phyloP scores from a whole-genome alignment of 2,329 filamentous ascomycete genomes.

The Ophiocordyceps unilateralis region DNA sequence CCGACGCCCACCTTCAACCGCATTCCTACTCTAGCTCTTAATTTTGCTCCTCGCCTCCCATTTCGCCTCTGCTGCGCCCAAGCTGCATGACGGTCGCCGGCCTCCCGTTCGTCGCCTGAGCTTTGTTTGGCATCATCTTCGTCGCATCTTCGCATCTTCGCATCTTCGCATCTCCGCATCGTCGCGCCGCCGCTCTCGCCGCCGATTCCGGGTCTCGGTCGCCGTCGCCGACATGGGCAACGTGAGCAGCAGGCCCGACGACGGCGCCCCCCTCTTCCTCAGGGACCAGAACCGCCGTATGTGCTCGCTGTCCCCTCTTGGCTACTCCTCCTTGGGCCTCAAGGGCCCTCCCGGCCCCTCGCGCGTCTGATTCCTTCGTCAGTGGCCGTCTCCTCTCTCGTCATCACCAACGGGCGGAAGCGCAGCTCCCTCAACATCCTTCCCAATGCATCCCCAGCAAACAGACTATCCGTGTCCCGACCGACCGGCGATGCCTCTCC shows the following conservation, averaged over 20 bases:
- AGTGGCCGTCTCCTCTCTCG: slow-evolving; percentile 80
- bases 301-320: slow-evolving; percentile 7
- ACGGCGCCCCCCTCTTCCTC: slow-evolving; percentile 63
- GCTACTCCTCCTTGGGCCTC: not conserved
- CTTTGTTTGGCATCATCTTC: slow-evolving; percentile 4
- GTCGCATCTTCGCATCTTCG: slow-evolving; percentile 1
- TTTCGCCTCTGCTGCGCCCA: not conserved
- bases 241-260: slow-evolving; percentile 76
- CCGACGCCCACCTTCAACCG: not conserved
- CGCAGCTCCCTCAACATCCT: slow-evolving; percentile 60
- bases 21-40: not conserved
- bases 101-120: slow-evolving; percentile 8
- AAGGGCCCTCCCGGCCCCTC: not conserved
- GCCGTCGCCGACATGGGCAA: slow-evolving; percentile 57
- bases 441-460: slow-evolving; percentile 79
- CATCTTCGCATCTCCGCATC: slow-evolving; percentile 1
- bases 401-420: slow-evolving; percentile 63
- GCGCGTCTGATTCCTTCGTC: slow-evolving; percentile 4
- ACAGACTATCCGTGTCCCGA: slow-evolving; percentile 55
- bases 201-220: slow-evolving; percentile 2
- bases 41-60: slow-evolving; percentile 5
- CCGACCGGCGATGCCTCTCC: slow-evolving; percentile 56
- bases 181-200: slow-evolving; percentile 1
- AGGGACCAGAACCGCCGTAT: slow-evolving; percentile 84
- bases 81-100: slow-evolving; percentile 9